A percentile compares a stretch with the other conserved stretches of the same genome.
phyloP scores from a whole-genome alignment of 176 grass and related monocot genomes.

The Triticum dicoccoides region DNA sequence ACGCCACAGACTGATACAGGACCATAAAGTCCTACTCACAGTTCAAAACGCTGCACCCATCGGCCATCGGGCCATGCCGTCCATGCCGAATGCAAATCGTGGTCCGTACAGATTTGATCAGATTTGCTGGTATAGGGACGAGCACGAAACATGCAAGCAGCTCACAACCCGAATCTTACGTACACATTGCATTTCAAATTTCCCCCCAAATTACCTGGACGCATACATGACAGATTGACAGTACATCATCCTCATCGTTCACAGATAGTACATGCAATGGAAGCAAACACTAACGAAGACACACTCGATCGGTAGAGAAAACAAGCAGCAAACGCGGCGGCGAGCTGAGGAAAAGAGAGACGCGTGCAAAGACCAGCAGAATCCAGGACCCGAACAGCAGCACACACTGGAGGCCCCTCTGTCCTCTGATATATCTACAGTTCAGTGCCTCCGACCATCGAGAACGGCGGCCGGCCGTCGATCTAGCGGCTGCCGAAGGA shows the following conservation, averaged over 20 bases:
- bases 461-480: neutral
- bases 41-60: no score
- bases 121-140: no score
- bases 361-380: neutral
- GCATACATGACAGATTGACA: neutral
- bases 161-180: neutral
- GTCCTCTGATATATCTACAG: conserved; percentile 46
- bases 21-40: no score
- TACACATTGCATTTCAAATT: neutral
- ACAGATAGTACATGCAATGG: neutral
- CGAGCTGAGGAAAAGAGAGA: neutral
- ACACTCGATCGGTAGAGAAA: conserved; percentile 18
- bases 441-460: conserved; percentile 17
- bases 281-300: conserved; percentile 11
- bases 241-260: neutral
- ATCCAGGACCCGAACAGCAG: neutral
- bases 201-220: neutral
- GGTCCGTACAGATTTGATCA: no score
- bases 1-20: no score
- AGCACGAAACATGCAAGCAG: neutral
- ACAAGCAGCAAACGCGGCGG: conserved; percentile 18
- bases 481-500: conserved; percentile 48
- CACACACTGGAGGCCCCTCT: conserved; percentile 14
- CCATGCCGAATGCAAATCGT: no score
- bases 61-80: no score